phyloP scores from a whole-genome alignment of 306 rosid genomes.

The Corylus americana region DNA sequence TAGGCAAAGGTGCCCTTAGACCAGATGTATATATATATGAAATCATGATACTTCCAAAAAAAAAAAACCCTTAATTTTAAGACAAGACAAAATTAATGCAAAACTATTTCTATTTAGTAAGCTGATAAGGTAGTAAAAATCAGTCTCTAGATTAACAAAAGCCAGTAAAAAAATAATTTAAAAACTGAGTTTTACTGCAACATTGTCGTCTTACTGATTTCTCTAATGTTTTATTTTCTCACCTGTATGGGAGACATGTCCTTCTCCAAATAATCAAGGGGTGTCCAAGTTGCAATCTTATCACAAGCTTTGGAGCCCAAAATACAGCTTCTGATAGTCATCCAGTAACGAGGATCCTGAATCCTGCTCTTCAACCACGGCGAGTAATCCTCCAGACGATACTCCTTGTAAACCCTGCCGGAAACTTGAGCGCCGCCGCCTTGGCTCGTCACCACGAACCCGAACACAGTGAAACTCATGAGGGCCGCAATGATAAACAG shows the following conservation, averaged over 20 bases:
- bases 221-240: too few species aligned
- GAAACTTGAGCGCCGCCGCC: conserved; percentile 76
- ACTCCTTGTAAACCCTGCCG: conserved; percentile 76
- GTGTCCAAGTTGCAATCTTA: conserved; percentile 60
- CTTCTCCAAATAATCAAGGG: conserved; percentile 67
- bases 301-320: conserved; percentile 80
- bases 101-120: too few species aligned
- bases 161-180: too few species aligned
- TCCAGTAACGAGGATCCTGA: conserved; percentile 67
- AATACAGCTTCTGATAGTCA: conserved; percentile 64
- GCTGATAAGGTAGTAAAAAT: too few species aligned
- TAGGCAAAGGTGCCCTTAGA: too few species aligned
- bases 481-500: conserved; percentile 67
- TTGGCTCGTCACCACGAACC: conserved; percentile 66
- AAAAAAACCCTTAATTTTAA: background rate
- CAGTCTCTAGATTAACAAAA: too few species aligned
- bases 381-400: conserved; percentile 60
- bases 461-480: conserved; percentile 67
- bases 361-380: conserved; percentile 78
- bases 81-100: too few species aligned
- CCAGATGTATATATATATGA: too few species aligned
- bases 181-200: too few species aligned
- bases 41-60: background rate
- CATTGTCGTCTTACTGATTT: too few species aligned
- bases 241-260: conserved; percentile 88